Percentiles rank a stretch among this genome's conserved stretches.
Conservation (phyloP, 1,139 yeast genomes). For the Diutina mesorugosa region DNA sequence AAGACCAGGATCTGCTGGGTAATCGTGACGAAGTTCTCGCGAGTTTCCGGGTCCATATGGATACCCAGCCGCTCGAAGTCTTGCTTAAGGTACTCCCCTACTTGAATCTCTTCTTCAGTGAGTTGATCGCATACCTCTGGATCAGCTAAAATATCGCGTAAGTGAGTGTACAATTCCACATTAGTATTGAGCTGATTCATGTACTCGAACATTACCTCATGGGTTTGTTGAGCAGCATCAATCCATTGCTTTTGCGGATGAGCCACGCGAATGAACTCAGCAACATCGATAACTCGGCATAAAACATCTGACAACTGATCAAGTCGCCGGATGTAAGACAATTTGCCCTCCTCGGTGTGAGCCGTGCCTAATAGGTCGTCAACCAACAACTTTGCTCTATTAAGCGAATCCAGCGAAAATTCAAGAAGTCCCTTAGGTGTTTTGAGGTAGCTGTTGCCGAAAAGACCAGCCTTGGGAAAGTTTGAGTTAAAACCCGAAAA, state of each 20-base stretch:
- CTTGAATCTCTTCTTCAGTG: conserved; percentile 63
- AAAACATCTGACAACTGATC: conserved; percentile 81
- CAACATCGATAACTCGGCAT: conserved; percentile 88
- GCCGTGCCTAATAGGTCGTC: conserved; percentile 37
- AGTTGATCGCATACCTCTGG: conserved; percentile 24
- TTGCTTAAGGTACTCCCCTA: conserved; percentile 65
- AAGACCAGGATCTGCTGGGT: conserved; percentile 72
- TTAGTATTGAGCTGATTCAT: conserved; percentile 90
- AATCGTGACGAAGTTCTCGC: conserved; percentile 60
- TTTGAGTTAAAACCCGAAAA: conserved; percentile 20
- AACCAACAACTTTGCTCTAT: conserved; percentile 51
- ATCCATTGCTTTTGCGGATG: conserved; percentile 70
- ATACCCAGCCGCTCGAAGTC: conserved; percentile 92
- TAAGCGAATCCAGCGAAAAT: conserved; percentile 54
- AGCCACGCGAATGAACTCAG: conserved; percentile 81
- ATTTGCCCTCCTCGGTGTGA: conserved; percentile 28
- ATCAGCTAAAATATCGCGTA: conserved; percentile 42
- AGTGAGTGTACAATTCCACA: conserved; percentile 51
- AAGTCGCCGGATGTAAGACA: conserved; percentile 46
- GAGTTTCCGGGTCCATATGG: conserved; percentile 56
- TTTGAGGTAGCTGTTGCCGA: conserved; percentile 54
- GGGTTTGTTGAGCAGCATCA: conserved; percentile 77
- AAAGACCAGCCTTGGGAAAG: conserved; percentile 44
- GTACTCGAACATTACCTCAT: conserved; percentile 80
- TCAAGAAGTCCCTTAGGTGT: conserved; percentile 59